Evolutionary conservation across 441 rosid genomes (phyloP).

Genomic region (Corymbia calophylla): DNA sequence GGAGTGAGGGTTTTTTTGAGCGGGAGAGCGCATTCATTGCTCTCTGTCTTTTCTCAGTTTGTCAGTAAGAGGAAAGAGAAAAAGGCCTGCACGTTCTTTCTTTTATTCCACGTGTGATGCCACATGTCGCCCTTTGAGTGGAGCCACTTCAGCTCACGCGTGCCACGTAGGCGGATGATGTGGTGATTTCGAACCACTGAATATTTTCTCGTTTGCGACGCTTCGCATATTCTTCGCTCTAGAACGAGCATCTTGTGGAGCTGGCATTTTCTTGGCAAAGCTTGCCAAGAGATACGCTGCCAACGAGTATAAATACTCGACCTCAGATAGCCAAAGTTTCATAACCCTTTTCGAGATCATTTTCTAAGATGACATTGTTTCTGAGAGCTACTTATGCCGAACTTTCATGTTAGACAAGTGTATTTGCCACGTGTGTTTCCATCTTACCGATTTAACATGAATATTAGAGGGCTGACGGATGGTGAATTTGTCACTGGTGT

Average conservation of each 20-base stretch:
- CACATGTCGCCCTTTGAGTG: no score
- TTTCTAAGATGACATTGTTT: not conserved
- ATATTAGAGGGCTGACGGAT: not conserved
- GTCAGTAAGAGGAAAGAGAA: no score
- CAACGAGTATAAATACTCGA: accelerated
- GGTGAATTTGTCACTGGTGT: accelerated
- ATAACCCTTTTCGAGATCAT: not conserved
- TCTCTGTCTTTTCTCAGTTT: no score
- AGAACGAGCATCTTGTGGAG: not conserved
- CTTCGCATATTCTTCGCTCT: not conserved
- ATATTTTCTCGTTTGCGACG: no score
- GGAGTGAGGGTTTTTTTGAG: no score
- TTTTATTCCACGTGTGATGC: no score
- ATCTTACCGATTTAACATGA: not conserved
- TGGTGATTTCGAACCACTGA: no score
- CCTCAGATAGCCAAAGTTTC: not conserved
- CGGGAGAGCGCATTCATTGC: no score
- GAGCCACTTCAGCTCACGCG: no score
- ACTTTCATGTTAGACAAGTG: accelerated
- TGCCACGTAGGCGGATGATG: no score
- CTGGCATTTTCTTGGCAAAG: not conserved
- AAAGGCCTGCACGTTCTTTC: no score
- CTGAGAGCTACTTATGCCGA: not conserved
- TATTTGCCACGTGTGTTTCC: not conserved
- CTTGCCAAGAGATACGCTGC: not conserved